Base-by-base conservation (phyloP, 345 rosid genomes). In the Euphorbia pulcherrima region DNA sequence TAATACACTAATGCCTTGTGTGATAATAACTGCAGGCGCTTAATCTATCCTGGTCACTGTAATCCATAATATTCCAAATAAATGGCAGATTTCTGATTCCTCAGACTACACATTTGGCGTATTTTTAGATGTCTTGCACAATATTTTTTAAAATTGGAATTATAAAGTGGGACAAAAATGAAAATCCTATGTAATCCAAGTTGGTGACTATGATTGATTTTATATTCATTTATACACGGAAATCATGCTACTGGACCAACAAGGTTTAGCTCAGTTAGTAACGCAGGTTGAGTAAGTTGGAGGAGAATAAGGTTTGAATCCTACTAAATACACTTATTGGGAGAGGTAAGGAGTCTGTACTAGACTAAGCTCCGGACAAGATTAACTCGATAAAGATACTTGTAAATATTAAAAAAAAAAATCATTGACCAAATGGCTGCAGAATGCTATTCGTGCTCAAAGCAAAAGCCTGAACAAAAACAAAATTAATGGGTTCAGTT, bases 381-480 rank as follows among this genome's bases (percentile, higher is more conserved):
- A n/a, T n/a, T n/a, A n/a, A n/a, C n/a, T n/a, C n/a, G n/a, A n/a
- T n/a, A n/a, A n/a, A n/a, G n/a, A n/a, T n/a, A n/a, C n/a, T n/a
- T n/a, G n/a, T n/a, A n/a, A n/a, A n/a, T n/a, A n/a, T n/a, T n/a
- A n/a, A n/a, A n/a, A n/a, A n/a, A n/a, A n/a, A n/a, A 33, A 33
- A 7, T 33, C 37, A 7, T 2, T 33, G 37, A 33, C 3, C 47
- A 41, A 41, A 14, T 6, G 47, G 47, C 47, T 41, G 47, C 47
- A 41, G 47, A 6, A 23, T 18, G 54, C 54, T n/a, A 50, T 50
- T 50, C 20, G 24, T 50, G 23, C 23, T 14, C 47, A 18, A n/a
- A 50, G 56, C 17, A 46, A n/a, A 12, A 20, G 50, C 3, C 92
- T 88, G 80, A 73, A 77, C 24, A 61, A 74, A 65, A 26, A 46